Percentiles rank a stretch among this genome's conserved stretches.
These are phyloP conservation scores for Magnusiomyces tetraspermus DNA, from an alignment of 1,139 yeast genomes.

Conservation along the genomic window DNA sequence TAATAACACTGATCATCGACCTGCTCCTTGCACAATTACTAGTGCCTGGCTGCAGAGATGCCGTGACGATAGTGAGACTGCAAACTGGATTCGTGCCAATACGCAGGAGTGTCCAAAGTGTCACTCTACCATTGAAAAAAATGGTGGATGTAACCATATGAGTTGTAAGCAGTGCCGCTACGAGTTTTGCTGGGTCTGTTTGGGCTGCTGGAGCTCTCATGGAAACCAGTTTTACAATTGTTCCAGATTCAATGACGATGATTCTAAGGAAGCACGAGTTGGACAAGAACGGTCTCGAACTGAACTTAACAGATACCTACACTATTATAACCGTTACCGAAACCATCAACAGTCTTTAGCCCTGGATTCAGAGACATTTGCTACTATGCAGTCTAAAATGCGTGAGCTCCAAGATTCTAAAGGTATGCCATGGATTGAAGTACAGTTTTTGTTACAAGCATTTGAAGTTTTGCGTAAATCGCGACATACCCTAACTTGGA, in stretches of 20 bases:
- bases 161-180: slow-evolving; percentile 65
- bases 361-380: slow-evolving; percentile 58
- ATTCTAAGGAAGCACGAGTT: slow-evolving; percentile 29
- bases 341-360: slow-evolving; percentile 72
- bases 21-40: slow-evolving; percentile 68
- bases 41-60: slow-evolving; percentile 71
- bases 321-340: slow-evolving; percentile 65
- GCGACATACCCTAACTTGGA: slow-evolving; percentile 79
- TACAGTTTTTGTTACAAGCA: slow-evolving; percentile 71
- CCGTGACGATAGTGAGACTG: slow-evolving; percentile 79
- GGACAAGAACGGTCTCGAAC: slow-evolving; percentile 33
- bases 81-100: slow-evolving; percentile 80
- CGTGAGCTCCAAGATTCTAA: slow-evolving; percentile 52
- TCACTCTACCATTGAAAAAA: slow-evolving; percentile 51
- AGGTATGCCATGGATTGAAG: slow-evolving; percentile 80
- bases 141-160: slow-evolving; percentile 97
- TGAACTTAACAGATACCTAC: slow-evolving; percentile 57
- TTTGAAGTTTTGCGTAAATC: slow-evolving; percentile 57
- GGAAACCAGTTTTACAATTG: slow-evolving; percentile 59
- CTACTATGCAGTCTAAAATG: slow-evolving; percentile 55
- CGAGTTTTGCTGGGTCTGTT: slow-evolving; percentile 93
- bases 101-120: slow-evolving; percentile 79
- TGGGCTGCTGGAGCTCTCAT: slow-evolving; percentile 69
- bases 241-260: slow-evolving; percentile 44
- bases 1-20: slow-evolving; percentile 58